Conservation (phyloP, 805 yeast genomes). For the Ogataea methanolica region DNA sequence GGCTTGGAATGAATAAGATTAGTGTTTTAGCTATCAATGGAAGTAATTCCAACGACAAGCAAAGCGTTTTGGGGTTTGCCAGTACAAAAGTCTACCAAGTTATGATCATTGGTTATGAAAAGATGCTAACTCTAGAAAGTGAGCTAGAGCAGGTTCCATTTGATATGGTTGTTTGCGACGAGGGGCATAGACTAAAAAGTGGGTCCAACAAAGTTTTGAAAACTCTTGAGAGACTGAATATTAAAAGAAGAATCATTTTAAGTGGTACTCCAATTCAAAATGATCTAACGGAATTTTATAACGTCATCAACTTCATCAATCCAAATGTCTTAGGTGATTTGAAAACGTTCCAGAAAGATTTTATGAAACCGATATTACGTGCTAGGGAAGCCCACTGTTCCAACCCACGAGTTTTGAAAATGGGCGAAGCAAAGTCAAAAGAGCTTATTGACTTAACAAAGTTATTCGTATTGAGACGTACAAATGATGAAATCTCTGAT, state of each 20-base stretch:
- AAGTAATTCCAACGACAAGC: constrained; percentile 49
- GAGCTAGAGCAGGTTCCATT: constrained; percentile 43
- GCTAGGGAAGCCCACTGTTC: constrained; percentile 65
- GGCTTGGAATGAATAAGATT: constrained; percentile 67
- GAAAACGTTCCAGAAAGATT: constrained; percentile 53
- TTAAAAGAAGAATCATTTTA: constrained; percentile 56
- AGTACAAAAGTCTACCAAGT: constrained; percentile 75
- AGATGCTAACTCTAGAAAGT: constrained; percentile 49
- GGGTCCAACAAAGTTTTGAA: constrained; percentile 66
- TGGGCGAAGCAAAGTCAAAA: constrained; percentile 60
- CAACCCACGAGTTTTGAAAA: constrained; percentile 40
- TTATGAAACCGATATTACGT: constrained; percentile 62
- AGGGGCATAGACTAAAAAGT: constrained; percentile 87
- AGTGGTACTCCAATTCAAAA: constrained; percentile 77
- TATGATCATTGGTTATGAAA: constrained; percentile 84
- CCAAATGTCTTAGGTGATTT: constrained; percentile 74
- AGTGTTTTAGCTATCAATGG: constrained; percentile 61
- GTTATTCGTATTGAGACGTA: constrained; percentile 68
- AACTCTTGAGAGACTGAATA: constrained; percentile 50
- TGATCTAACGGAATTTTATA: constrained; percentile 78
- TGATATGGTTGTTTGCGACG: constrained; percentile 87
- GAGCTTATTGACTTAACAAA: constrained; percentile 62
- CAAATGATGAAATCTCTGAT: constrained; percentile 48
- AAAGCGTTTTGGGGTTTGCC: constrained; percentile 55
- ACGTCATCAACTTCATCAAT: constrained; percentile 75